Evolutionary conservation across 2,329 filamentous ascomycete species (phyloP), one percentile per base, ranked within the genome.

Genomic region (Stylonectria norvegica): DNA sequence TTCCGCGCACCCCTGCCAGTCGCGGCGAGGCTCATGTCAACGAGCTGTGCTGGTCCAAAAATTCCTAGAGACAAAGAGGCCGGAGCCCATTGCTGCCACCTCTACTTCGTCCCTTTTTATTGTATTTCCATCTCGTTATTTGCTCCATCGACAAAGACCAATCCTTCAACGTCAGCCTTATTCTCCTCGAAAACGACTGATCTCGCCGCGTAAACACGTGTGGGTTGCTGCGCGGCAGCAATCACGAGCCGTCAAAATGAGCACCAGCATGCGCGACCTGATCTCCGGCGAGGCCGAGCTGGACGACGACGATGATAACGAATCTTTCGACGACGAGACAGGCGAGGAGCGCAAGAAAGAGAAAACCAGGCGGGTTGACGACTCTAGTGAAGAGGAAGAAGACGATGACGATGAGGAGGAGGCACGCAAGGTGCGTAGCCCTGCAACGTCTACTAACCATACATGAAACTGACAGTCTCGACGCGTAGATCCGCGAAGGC

Each of bases 331-430:
- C 55, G 88, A 90, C 51, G 86, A 88, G 47, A 82, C 76, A 18
- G 85, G 81, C 37, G 77, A 85, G 55, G 64, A 69, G 33, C 70
- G 68, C 32, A 12, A 25, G 22, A 52, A 65, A 37, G 70, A 71
- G 59, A 64, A 71, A 43, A 58, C 50, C n/a, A 22, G 51, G 19
- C 55, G 43, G 5, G 67, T 88, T 39, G 84, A 91, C 57, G 89
- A 95, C 65, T 95, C 88, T 0, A 94, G 87, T 56, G 89, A 95
- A 55, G 89, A 95, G 59, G 89, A 94, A 48, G 88, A 95, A 22
- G 88, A 94, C 39, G 89, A 95, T 44, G 89, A 95, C 43, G 89
- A 95, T 52, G 86, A 89, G 60, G 89, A 93, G 61, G 89, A 88
- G 56, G 84, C 81, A 49, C 79, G 81, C 53, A 84, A 81, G 64